Conservation (phyloP, 2,329 filamentous ascomycete genomes). For the Verticillium alfalfae region DNA sequence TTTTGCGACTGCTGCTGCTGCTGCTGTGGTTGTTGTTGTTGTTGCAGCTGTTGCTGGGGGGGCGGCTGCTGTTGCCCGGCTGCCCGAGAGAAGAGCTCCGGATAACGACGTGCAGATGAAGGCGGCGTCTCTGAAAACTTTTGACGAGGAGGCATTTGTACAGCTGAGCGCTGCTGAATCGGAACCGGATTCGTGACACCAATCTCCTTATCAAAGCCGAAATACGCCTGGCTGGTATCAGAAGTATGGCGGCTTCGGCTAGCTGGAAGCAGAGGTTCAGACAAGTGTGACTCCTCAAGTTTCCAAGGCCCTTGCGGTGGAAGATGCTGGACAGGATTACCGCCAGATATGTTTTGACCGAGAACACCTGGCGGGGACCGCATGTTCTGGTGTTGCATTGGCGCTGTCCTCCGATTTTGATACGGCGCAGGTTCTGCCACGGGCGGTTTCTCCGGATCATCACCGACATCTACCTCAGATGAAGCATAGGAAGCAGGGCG, state of each 20-base stretch:
- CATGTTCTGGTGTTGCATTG: slow-evolving; percentile 14
- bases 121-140: slow-evolving; percentile 37
- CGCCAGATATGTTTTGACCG: neutral
- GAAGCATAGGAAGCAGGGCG: neutral
- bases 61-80: slow-evolving; percentile 6
- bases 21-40: no score
- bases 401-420: slow-evolving; percentile 1
- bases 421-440: neutral
- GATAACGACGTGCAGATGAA: slow-evolving; percentile 44
- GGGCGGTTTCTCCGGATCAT: slow-evolving; percentile 1
- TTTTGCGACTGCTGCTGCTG: no score
- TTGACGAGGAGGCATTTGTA: slow-evolving; percentile 15
- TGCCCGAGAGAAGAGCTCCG: slow-evolving; percentile 33
- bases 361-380: slow-evolving; percentile 9
- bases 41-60: no score
- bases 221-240: slow-evolving; percentile 28
- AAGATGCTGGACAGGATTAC: slow-evolving; percentile 33
- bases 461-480: neutral
- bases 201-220: slow-evolving; percentile 48
- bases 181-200: slow-evolving; percentile 20
- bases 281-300: slow-evolving; percentile 48
- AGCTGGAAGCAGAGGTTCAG: slow-evolving; percentile 37
- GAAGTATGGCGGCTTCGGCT: slow-evolving; percentile 12
- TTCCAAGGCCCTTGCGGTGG: slow-evolving; percentile 45
- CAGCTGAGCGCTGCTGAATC: slow-evolving; percentile 7